A percentile compares a stretch with the other conserved stretches of the same genome.
Evolutionary conservation across 192 early-diverging fungal species (phyloP).

Genomic region (Pilaira anomala): DNA sequence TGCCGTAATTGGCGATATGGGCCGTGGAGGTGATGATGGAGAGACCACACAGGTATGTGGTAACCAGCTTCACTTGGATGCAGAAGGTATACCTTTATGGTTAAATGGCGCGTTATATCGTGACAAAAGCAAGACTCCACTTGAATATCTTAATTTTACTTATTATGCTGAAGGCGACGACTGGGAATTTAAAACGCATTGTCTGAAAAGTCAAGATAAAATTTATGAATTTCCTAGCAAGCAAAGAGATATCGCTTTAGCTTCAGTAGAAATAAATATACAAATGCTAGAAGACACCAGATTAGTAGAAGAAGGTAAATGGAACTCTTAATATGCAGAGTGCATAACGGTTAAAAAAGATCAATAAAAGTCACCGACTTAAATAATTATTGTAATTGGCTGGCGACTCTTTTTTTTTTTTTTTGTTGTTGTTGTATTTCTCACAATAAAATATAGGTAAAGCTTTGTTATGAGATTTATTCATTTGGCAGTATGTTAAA

Average conservation of each 20-base stretch:
- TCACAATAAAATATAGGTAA: no score
- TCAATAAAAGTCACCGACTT: no score
- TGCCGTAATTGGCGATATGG: conserved; percentile 39
- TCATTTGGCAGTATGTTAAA: no score
- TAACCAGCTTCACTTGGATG: conserved; percentile 32
- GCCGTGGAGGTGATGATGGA: conserved; percentile 13
- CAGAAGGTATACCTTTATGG: conserved; percentile 29
- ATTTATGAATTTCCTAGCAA: background rate
- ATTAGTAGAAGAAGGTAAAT: conserved; percentile 14
- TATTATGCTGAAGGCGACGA: conserved; percentile 23
- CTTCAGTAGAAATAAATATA: conserved; percentile 12
- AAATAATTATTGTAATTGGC: no score
- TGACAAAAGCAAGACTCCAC: conserved; percentile 24
- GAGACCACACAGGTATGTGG: conserved; percentile 31
- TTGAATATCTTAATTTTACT: conserved; percentile 24
- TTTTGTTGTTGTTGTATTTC: no score
- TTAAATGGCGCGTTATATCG: conserved; percentile 38
- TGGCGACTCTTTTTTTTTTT: no score
- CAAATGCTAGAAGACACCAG: conserved; percentile 11
- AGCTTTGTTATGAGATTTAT: no score
- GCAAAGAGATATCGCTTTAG: background rate
- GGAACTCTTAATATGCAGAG: no score
- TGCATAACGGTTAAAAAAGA: no score
- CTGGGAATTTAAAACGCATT: conserved; percentile 23
- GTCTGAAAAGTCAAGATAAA: conserved; percentile 15